Base-by-base conservation (phyloP, 495 filamentous ascomycete species). In the Chaetomium cochliodes region DNA sequence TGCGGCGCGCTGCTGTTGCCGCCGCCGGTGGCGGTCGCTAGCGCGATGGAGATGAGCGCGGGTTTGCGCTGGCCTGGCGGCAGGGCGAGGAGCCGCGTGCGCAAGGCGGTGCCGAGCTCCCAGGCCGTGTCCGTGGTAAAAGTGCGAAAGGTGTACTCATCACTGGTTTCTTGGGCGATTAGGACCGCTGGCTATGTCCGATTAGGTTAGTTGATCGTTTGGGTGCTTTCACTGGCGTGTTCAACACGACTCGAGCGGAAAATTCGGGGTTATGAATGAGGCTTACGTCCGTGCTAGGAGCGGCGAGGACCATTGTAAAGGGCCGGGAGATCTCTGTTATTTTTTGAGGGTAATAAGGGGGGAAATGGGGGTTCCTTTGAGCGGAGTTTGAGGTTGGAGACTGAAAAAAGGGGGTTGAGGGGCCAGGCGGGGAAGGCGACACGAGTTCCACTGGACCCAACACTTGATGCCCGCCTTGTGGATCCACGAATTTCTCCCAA, bases 1-100 rank as follows among this genome's bases (percentile, higher is more conserved):
- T 90, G 87, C 25, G 18, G 9, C 20, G 55, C 39, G 13, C 37
- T 55, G 49, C 23, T 26, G 33, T 18, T 13, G 18, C 52, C 28
- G 52, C 16, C 12, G 23, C 23, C 25, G 50, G 16, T 37, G 33
- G 33, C 53, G 9, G 7, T 42, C 12, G 33, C 20, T 22, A 58
- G 55, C 55, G 55, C 22, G 39, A 58, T 58, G 39, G 55, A 58
- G 39, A 58, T n/a, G 5, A 58, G 37, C 1, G 55, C 55, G 13
- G 55, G 55, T 23, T 58, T 58, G 55, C 55, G 55, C 55, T 28
- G 55, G 55, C 23, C 39, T 5, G 37, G 5, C 5, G 55, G 55
- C 4, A 58, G 55, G 11, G 55, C 25, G 5, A 58, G 39, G 1
- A 58, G 37, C 55, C 55, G 9, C 39, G 3, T n/a, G 41, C 55